phyloP scores from a whole-genome alignment of 495 filamentous ascomycete genomes.

The Aspergillus sclerotiicarbonarius region DNA sequence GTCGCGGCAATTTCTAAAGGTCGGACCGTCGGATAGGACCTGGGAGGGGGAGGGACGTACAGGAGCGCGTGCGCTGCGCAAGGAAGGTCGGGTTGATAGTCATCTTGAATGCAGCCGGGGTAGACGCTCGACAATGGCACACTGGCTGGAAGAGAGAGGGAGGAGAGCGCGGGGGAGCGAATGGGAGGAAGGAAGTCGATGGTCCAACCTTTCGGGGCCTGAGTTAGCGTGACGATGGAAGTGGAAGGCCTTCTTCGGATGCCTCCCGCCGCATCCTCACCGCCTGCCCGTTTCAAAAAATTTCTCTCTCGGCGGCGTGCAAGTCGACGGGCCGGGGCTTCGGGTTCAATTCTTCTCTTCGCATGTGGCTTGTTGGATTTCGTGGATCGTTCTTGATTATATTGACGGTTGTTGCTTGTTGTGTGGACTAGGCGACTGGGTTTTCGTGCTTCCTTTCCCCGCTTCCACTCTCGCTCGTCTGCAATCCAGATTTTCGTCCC shows the following conservation, averaged over 20 bases:
- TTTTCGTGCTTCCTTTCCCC: not conserved
- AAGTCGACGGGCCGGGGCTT: not conserved
- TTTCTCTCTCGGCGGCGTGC: slow-evolving; percentile 24
- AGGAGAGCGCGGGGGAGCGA: slow-evolving; percentile 19
- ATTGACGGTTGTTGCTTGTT: not conserved
- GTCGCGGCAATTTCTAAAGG: slow-evolving; percentile 28
- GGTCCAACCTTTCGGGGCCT: slow-evolving; percentile 14
- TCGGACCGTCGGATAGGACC: slow-evolving; percentile 7
- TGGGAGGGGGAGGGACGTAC: slow-evolving; percentile 54
- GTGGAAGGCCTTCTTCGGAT: slow-evolving; percentile 24
- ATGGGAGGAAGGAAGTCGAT: slow-evolving; percentile 12
- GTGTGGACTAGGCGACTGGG: not conserved
- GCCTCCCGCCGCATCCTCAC: slow-evolving; percentile 27
- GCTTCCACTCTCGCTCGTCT: not conserved
- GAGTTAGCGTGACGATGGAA: slow-evolving; percentile 24
- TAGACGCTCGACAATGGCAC: slow-evolving; percentile 25
- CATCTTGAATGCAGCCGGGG: slow-evolving; percentile 42
- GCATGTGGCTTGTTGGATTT: slow-evolving; percentile 8
- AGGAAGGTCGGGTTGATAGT: slow-evolving; percentile 92
- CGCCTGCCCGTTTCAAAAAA: slow-evolving; percentile 48
- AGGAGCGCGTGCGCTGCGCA: slow-evolving; percentile 83
- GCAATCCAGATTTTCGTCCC: slow-evolving; percentile 6
- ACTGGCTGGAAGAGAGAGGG: slow-evolving; percentile 18
- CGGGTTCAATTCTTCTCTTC: slow-evolving; percentile 10
- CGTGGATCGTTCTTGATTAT: too few relatives aligned